Evolutionary conservation across 306 rosid genomes (phyloP).

Genomic region (Comarum palustre): DNA sequence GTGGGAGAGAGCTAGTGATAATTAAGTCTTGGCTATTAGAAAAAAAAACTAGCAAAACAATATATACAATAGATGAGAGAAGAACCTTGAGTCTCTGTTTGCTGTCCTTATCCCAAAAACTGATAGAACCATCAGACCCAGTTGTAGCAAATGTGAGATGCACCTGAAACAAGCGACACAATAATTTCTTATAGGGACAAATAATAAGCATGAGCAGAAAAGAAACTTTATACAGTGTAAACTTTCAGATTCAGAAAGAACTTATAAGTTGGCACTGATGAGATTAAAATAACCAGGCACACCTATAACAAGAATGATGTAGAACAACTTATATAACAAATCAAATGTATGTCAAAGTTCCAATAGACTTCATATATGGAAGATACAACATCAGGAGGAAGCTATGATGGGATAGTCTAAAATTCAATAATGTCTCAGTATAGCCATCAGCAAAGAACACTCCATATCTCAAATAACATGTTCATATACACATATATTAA

Average conservation of each 20-base stretch:
- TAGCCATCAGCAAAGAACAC: neutral
- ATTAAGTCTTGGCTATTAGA: constrained; percentile 2
- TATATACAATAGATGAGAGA: neutral
- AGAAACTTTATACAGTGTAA: neutral
- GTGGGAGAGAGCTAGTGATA: neutral
- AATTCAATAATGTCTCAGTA: neutral
- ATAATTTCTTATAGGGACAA: constrained; percentile 19
- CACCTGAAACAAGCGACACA: constrained; percentile 46
- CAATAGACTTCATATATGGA: neutral
- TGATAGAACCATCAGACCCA: constrained; percentile 89
- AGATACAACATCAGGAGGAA: neutral
- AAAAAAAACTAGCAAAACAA: neutral
- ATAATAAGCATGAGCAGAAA: neutral
- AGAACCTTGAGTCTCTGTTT: constrained; percentile 90
- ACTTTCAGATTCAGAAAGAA: neutral
- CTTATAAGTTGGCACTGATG: neutral
- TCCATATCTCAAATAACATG: neutral
- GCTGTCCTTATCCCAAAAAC: constrained; percentile 97
- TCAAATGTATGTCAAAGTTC: neutral
- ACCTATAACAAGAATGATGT: neutral
- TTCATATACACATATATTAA: neutral
- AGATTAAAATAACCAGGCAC: neutral
- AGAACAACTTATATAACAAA: neutral
- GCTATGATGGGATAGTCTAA: neutral
- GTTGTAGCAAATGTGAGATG: constrained; percentile 95